These are phyloP conservation scores for Penicillium riverlandense DNA, from an alignment of 495 filamentous ascomycete species.

Conservation along the genomic window DNA sequence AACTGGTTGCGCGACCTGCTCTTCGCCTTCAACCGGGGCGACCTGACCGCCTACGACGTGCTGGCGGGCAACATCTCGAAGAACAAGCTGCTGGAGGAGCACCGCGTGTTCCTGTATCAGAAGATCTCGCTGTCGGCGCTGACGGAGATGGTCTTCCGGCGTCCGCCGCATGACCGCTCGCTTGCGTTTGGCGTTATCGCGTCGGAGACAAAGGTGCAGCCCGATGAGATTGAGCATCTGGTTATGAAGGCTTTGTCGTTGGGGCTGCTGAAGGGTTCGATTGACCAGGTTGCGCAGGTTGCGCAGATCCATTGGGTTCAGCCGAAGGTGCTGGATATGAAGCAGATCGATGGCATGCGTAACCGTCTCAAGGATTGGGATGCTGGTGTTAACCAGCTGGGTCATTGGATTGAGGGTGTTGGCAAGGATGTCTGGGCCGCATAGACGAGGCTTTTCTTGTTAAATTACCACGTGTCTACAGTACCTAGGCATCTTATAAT, in stretches of 20 bases:
- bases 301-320: constrained; percentile 98
- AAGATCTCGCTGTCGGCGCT: constrained; percentile 96
- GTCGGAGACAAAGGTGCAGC: constrained; percentile 83
- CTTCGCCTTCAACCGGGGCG: constrained; percentile 95
- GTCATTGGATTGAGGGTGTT: constrained; percentile 87
- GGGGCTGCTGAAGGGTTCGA: constrained; percentile 82
- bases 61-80: constrained; percentile 70
- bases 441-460: constrained; percentile 29
- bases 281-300: constrained; percentile 92
- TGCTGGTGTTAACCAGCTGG: constrained; percentile 85
- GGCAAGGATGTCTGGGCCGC: constrained; percentile 89
- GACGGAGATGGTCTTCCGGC: constrained; percentile 92
- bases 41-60: constrained; percentile 77
- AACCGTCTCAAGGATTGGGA: constrained; percentile 87
- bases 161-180: constrained; percentile 89
- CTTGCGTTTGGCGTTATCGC: constrained; percentile 85
- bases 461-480: neutral
- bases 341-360: constrained; percentile 93
- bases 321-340: constrained; percentile 93
- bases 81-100: constrained; percentile 69
- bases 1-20: constrained; percentile 88
- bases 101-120: constrained; percentile 79
- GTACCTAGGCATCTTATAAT: constrained; percentile 14
- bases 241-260: constrained; percentile 97
- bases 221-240: constrained; percentile 90